phyloP scores from a whole-genome alignment of 257 asterid species.

The Lavandula angustifolia region DNA sequence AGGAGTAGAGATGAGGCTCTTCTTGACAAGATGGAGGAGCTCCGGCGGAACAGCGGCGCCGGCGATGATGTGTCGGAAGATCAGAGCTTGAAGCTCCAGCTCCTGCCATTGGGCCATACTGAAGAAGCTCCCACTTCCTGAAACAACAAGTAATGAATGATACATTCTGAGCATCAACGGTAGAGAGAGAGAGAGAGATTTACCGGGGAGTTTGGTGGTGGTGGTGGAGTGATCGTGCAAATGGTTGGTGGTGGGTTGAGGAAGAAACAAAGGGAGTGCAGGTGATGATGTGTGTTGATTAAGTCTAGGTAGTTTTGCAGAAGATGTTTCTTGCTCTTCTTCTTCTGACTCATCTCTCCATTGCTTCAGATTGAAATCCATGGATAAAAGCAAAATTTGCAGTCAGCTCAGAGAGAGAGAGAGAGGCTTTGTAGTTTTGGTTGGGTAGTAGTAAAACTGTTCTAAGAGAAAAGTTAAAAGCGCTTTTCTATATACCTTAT shows the following conservation, averaged over 20 bases:
- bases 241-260: conserved; percentile 43
- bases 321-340: conserved; percentile 33
- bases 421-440: conserved; percentile 11
- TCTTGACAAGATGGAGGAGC: conserved; percentile 71
- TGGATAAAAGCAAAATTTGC: conserved; percentile 8
- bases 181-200: conserved; percentile 24
- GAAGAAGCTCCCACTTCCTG: conserved; percentile 77
- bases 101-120: conserved; percentile 95
- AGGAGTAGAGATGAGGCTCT: conserved; percentile 54
- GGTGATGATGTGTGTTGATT: conserved; percentile 29
- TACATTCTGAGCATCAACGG: conserved; percentile 1
- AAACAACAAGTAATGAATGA: neutral
- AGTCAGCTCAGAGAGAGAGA: conserved; percentile 9
- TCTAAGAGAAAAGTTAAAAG: conserved; percentile 4
- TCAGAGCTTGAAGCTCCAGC: conserved; percentile 83
- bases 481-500: conserved; percentile 19
- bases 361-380: conserved; percentile 83
- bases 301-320: conserved; percentile 62
- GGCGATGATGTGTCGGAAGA: conserved; percentile 70
- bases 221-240: conserved; percentile 41
- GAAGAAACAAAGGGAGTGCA: conserved; percentile 58
- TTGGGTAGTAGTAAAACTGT: conserved; percentile 20
- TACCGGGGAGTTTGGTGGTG: conserved; percentile 51
- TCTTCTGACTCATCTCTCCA: conserved; percentile 60
- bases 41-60: conserved; percentile 85